A percentile compares a stretch with the other conserved stretches of the same genome.
Conservation (phyloP, 2,329 filamentous ascomycete species). For the Apiospora aurea region DNA sequence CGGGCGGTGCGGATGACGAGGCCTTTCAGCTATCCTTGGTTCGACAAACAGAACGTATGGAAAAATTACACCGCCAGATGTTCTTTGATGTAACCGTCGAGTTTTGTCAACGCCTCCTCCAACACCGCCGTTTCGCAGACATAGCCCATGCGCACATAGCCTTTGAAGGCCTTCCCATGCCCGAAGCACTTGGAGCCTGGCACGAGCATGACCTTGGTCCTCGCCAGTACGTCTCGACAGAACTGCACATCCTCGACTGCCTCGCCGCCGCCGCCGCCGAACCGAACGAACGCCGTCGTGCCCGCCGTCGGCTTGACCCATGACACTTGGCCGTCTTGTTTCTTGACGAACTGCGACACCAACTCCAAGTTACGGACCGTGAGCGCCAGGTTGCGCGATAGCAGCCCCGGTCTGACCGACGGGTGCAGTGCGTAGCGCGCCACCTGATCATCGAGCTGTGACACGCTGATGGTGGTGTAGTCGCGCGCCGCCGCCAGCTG, state of each 20-base stretch:
- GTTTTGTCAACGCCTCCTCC: slow-evolving; percentile 65
- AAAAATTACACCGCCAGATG: slow-evolving; percentile 32
- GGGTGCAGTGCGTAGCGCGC: slow-evolving; percentile 75
- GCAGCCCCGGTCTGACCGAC: slow-evolving; percentile 48
- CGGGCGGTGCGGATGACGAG: too few species aligned
- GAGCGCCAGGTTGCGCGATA: slow-evolving; percentile 67
- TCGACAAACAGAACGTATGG: neutral
- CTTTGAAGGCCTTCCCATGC: slow-evolving; percentile 67
- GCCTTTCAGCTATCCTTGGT: too few species aligned
- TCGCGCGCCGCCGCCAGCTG: slow-evolving; percentile 71
- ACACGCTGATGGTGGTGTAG: slow-evolving; percentile 87
- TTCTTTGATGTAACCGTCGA: slow-evolving; percentile 50
- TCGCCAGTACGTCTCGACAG: slow-evolving; percentile 71
- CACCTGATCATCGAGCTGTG: slow-evolving; percentile 80
- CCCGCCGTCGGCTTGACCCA: slow-evolving; percentile 79
- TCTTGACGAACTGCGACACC: slow-evolving; percentile 67
- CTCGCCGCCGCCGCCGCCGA: slow-evolving; percentile 58
- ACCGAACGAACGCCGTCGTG: slow-evolving; percentile 80
- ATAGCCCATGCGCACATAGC: slow-evolving; percentile 81
- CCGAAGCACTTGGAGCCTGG: slow-evolving; percentile 81
- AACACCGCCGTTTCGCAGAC: slow-evolving; percentile 75
- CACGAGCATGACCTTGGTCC: slow-evolving; percentile 76
- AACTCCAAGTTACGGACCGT: slow-evolving; percentile 67
- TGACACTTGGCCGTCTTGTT: slow-evolving; percentile 59
- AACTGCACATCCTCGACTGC: slow-evolving; percentile 77